Evolutionary conservation across 2,329 filamentous ascomycete species (phyloP).

Genomic region (Xylaria sp.): DNA sequence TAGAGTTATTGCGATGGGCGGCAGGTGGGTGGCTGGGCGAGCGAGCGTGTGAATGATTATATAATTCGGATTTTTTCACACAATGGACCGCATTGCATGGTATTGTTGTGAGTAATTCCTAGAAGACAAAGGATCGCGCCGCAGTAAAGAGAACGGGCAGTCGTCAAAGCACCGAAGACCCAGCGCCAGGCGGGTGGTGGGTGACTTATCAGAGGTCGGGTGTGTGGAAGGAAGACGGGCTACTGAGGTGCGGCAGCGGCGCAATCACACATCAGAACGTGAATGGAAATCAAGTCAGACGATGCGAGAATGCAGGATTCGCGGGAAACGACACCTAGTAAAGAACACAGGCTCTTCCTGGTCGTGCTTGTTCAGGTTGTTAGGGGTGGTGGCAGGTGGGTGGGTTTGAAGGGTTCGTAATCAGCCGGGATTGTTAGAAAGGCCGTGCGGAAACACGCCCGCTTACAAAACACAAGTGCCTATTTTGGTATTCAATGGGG

Average conservation of each 20-base stretch:
- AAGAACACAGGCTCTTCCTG: not conserved
- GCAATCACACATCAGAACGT: not conserved
- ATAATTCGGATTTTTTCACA: slow-evolving; percentile 16
- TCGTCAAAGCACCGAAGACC: slow-evolving; percentile 12
- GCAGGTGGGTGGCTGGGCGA: slow-evolving; percentile 1
- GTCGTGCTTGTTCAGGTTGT: not conserved
- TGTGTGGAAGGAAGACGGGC: slow-evolving; percentile 5
- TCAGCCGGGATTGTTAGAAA: not conserved
- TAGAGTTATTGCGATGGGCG: not conserved
- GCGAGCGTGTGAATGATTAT: slow-evolving; percentile 6
- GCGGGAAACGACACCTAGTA: not conserved
- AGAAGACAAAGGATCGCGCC: slow-evolving; percentile 7
- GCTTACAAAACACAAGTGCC: no score
- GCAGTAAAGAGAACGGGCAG: slow-evolving; percentile 4
- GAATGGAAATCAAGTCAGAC: not conserved
- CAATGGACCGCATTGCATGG: slow-evolving; percentile 23
- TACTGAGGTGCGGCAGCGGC: slow-evolving; percentile 1
- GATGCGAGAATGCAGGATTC: not conserved
- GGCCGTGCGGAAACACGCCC: not conserved
- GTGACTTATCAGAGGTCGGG: slow-evolving; percentile 14
- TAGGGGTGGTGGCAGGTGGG: not conserved
- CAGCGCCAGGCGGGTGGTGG: slow-evolving; percentile 26
- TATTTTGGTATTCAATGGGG: no score
- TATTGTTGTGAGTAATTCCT: slow-evolving; percentile 12
- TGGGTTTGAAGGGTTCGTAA: not conserved